phyloP scores from a whole-genome alignment of 352 stramenopile species.

The Phytopythium mirpurense region DNA sequence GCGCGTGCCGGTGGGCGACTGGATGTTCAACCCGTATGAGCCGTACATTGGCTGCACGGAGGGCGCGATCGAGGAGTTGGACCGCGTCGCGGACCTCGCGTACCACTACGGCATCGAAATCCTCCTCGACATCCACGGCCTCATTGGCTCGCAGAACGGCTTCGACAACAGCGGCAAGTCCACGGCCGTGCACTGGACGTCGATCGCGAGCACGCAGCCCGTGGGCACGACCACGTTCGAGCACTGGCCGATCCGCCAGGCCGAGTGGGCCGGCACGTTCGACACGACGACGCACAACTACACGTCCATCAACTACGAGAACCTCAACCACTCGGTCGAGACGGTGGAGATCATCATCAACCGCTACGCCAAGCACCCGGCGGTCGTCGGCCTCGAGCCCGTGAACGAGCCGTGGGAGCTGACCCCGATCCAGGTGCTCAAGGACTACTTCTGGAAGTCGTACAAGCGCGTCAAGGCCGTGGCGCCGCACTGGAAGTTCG shows the following conservation, averaged over 20 bases:
- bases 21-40: constrained; percentile 93
- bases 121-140: constrained; percentile 92
- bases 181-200: constrained; percentile 88
- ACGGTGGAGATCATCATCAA: constrained; percentile 89
- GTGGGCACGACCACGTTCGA: constrained; percentile 86
- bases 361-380: constrained; percentile 81
- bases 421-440: constrained; percentile 89
- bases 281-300: constrained; percentile 83
- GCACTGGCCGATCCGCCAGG: constrained; percentile 88
- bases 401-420: constrained; percentile 96
- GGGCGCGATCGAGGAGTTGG: constrained; percentile 87
- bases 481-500: constrained; percentile 94
- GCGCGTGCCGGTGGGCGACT: constrained; percentile 92
- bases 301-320: constrained; percentile 88
- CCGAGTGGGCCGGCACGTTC: constrained; percentile 90
- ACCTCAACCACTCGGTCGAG: constrained; percentile 89
- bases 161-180: constrained; percentile 93
- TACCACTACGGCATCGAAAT: constrained; percentile 83
- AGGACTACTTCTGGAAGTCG: constrained; percentile 95
- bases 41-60: constrained; percentile 92
- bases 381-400: constrained; percentile 90
- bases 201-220: constrained; percentile 60
- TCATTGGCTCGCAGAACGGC: constrained; percentile 92
- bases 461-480: constrained; percentile 92
- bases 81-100: constrained; percentile 84